Percentiles rank a stretch among this genome's conserved stretches.
Conservation (phyloP, 2,329 filamentous ascomycete species). For the Diaporthe vaccinii region DNA sequence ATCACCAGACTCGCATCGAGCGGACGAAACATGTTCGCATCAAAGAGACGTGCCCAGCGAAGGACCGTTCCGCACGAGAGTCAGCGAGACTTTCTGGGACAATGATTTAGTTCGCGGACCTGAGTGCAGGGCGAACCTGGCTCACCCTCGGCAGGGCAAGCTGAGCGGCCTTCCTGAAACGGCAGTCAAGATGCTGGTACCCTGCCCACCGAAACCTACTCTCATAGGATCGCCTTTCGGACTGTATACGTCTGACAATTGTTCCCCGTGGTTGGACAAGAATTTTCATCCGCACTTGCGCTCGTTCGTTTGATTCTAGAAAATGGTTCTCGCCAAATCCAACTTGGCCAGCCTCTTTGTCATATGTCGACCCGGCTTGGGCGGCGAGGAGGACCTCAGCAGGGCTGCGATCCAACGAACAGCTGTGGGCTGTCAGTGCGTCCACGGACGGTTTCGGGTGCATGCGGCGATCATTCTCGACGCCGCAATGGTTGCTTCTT, state of each 20-base stretch:
- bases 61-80: slow-evolving; percentile 12
- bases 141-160: slow-evolving; percentile 4
- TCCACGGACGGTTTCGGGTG: slow-evolving; percentile 24
- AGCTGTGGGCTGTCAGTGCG: slow-evolving; percentile 19
- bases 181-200: slow-evolving; percentile 14
- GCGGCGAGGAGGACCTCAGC: background rate
- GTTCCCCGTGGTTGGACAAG: background rate
- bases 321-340: slow-evolving; percentile 7
- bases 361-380: background rate
- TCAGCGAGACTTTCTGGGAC: slow-evolving; percentile 9
- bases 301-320: slow-evolving; percentile 11
- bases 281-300: background rate
- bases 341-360: background rate
- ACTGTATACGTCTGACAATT: slow-evolving; percentile 15
- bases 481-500: slow-evolving; percentile 17
- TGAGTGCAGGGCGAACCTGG: slow-evolving; percentile 7
- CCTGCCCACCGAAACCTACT: background rate
- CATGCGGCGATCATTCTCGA: slow-evolving; percentile 27
- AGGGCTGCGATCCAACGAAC: background rate
- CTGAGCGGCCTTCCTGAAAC: slow-evolving; percentile 21
- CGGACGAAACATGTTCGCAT: slow-evolving; percentile 18
- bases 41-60: slow-evolving; percentile 4
- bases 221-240: slow-evolving; percentile 4
- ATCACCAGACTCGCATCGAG: slow-evolving; percentile 8
- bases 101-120: background rate